phyloP scores from a whole-genome alignment of 768 basidiomycete species.

The Coprinellus micaceus region DNA sequence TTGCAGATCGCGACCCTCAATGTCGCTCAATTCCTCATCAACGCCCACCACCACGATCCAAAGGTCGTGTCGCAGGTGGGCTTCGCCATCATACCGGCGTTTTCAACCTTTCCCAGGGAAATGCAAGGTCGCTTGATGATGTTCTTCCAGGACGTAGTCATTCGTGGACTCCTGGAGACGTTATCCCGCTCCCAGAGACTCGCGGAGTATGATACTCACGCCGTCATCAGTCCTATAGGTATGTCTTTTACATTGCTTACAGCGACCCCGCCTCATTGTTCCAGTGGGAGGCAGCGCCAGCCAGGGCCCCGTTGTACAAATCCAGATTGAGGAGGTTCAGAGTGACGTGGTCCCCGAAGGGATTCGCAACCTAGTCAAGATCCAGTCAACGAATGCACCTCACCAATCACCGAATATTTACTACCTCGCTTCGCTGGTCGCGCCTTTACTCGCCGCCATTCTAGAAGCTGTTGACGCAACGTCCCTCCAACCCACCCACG shows the following conservation, averaged over 20 bases:
- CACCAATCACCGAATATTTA: slow-evolving; percentile 53
- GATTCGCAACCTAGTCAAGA: neutral
- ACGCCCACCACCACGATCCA: slow-evolving; percentile 49
- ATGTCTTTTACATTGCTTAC: neutral
- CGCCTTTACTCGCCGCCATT: slow-evolving; percentile 60
- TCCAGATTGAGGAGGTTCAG: slow-evolving; percentile 61
- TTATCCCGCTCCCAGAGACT: slow-evolving; percentile 36
- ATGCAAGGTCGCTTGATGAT: slow-evolving; percentile 62
- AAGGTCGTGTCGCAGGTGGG: slow-evolving; percentile 56
- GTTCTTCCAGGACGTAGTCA: slow-evolving; percentile 64
- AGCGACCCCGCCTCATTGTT: neutral
- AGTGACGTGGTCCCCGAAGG: slow-evolving; percentile 44
- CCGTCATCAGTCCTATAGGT: slow-evolving; percentile 2
- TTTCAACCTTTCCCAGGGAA: slow-evolving; percentile 58
- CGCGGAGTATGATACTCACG: slow-evolving; percentile 12
- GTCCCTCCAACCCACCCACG: slow-evolving; percentile 24
- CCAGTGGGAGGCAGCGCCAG: slow-evolving; percentile 13
- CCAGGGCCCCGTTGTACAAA: slow-evolving; percentile 47
- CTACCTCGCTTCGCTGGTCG: slow-evolving; percentile 56
- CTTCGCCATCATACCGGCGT: slow-evolving; percentile 70
- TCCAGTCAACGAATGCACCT: slow-evolving; percentile 53
- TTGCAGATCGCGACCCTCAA: slow-evolving; percentile 72
- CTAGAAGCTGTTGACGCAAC: slow-evolving; percentile 51
- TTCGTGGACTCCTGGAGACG: slow-evolving; percentile 51
- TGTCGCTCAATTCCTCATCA: slow-evolving; percentile 63